Evolutionary conservation across 495 filamentous ascomycete genomes (phyloP).

Genomic region (Daldinia caldariorum): DNA sequence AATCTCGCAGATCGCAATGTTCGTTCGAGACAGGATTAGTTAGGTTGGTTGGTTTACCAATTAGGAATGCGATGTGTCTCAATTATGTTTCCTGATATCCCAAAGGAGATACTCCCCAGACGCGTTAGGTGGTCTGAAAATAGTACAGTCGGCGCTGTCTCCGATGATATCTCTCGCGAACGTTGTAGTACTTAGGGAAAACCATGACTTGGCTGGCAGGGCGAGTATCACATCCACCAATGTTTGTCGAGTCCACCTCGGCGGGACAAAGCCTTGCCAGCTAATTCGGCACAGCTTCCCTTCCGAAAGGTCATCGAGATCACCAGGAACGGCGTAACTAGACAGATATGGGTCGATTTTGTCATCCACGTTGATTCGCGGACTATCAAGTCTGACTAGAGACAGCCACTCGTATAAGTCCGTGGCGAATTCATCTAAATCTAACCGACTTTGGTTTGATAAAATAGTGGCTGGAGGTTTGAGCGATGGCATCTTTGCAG

Average conservation of each 20-base stretch:
- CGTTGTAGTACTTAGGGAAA: conserved; percentile 57
- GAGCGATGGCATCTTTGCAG: conserved; percentile 61
- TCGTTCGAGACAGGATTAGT: conserved; percentile 66
- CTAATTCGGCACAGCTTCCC: conserved; percentile 59
- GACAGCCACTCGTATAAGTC: conserved; percentile 87
- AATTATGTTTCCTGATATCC: conserved; percentile 61
- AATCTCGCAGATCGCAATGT: conserved; percentile 68
- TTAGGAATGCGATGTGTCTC: conserved; percentile 27
- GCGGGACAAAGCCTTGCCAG: conserved; percentile 63
- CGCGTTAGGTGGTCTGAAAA: conserved; percentile 56
- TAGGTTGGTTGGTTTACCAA: background rate
- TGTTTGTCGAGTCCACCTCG: conserved; percentile 56
- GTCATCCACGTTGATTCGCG: conserved; percentile 73
- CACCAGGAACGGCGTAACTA: conserved; percentile 75
- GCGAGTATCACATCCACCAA: conserved; percentile 53
- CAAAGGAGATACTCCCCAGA: conserved; percentile 63
- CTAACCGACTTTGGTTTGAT: conserved; percentile 49
- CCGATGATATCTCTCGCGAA: conserved; percentile 56
- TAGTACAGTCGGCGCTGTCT: conserved; percentile 57
- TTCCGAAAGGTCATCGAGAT: conserved; percentile 37
- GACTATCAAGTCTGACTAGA: conserved; percentile 74
- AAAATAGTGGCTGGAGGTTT: conserved; percentile 53
- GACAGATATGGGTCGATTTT: conserved; percentile 81
- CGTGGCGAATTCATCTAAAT: conserved; percentile 68
- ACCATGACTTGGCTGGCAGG: conserved; percentile 60